A percentile compares a stretch with the other conserved stretches of the same genome.
Evolutionary conservation across 768 basidiomycete species (phyloP).

Genomic region (Lentinula sp.): DNA sequence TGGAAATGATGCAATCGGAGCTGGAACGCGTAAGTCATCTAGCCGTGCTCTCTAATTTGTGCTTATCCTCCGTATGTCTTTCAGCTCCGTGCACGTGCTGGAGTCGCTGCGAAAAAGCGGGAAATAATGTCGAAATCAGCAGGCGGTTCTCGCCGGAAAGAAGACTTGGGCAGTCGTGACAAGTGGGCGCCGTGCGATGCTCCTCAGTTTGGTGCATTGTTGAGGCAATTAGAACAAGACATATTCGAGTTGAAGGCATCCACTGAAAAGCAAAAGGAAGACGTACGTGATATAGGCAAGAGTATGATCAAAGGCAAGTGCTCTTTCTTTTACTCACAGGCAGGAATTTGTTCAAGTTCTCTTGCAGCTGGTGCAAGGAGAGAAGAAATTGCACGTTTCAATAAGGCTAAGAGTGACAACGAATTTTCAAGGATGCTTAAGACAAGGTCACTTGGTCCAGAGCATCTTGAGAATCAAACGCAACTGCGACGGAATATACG

Average conservation of each 20-base stretch:
- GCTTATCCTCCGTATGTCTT: neutral
- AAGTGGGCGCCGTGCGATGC: conserved; percentile 56
- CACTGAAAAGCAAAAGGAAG: conserved; percentile 30
- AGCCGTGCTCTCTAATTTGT: neutral
- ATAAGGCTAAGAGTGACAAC: conserved; percentile 70
- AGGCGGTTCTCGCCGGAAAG: conserved; percentile 31
- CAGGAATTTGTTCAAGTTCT: neutral
- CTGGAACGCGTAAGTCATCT: conserved; percentile 49
- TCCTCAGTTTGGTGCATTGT: conserved; percentile 40
- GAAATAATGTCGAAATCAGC: conserved; percentile 25
- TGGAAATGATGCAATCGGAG: conserved; percentile 41
- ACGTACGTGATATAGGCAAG: conserved; percentile 53
- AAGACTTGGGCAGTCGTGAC: conserved; percentile 37
- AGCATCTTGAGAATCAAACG: conserved; percentile 78
- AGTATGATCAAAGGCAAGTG: conserved; percentile 60
- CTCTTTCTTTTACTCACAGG: conserved; percentile 21
- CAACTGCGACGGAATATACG: conserved; percentile 67
- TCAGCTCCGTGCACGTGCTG: conserved; percentile 41
- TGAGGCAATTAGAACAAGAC: conserved; percentile 46
- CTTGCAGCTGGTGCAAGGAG: conserved; percentile 59
- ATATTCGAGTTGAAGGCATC: conserved; percentile 40
- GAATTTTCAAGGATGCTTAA: conserved; percentile 75
- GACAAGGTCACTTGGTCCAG: conserved; percentile 77
- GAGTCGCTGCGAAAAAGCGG: conserved; percentile 27
- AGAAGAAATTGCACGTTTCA: conserved; percentile 79